phyloP scores from a whole-genome alignment of 2,329 filamentous ascomycete species.

The Exophiala mesophila region DNA sequence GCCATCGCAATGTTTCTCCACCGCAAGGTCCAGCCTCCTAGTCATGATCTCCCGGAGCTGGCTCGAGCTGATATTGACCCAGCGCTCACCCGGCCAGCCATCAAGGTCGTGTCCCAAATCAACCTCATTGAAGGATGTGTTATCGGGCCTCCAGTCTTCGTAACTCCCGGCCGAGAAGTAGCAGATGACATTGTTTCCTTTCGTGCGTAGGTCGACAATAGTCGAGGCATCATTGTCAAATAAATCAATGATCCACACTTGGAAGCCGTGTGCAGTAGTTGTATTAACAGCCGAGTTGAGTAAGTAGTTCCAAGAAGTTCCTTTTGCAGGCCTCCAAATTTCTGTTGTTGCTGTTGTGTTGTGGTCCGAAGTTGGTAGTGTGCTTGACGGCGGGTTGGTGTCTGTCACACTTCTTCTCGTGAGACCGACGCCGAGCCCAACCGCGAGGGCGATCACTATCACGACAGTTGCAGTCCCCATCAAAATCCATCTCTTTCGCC shows the following conservation, averaged over 20 bases:
- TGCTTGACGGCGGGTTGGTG: slow-evolving; percentile 16
- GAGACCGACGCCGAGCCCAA: slow-evolving; percentile 56
- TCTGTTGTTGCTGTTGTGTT: slow-evolving; percentile 3
- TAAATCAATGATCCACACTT: slow-evolving; percentile 57
- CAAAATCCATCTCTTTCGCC: too few species aligned
- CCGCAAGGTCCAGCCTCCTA: slow-evolving; percentile 54
- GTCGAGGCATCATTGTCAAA: slow-evolving; percentile 48
- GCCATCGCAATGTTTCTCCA: slow-evolving; percentile 59
- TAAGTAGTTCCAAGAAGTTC: slow-evolving; percentile 59
- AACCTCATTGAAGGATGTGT: slow-evolving; percentile 23
- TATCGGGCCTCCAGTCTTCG: slow-evolving; percentile 52
- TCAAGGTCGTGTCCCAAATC: slow-evolving; percentile 57
- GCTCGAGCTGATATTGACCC: slow-evolving; percentile 56
- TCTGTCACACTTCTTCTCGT: slow-evolving; percentile 29
- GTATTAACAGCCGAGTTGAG: slow-evolving; percentile 32
- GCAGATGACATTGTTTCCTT: slow-evolving; percentile 60
- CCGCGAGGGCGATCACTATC: slow-evolving; percentile 43
- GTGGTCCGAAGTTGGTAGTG: slow-evolving; percentile 26
- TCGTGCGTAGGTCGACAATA: slow-evolving; percentile 44
- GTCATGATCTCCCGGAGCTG: slow-evolving; percentile 62
- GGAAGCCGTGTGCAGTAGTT: slow-evolving; percentile 1
- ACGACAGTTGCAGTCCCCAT: too few species aligned
- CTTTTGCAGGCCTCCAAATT: slow-evolving; percentile 51
- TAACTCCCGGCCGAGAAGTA: slow-evolving; percentile 70
- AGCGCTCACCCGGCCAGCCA: slow-evolving; percentile 63